Evolutionary conservation across 2,329 filamentous ascomycete species (phyloP), one percentile per base, ranked within the genome.

Genomic region (Dichotomopilus funicola): DNA sequence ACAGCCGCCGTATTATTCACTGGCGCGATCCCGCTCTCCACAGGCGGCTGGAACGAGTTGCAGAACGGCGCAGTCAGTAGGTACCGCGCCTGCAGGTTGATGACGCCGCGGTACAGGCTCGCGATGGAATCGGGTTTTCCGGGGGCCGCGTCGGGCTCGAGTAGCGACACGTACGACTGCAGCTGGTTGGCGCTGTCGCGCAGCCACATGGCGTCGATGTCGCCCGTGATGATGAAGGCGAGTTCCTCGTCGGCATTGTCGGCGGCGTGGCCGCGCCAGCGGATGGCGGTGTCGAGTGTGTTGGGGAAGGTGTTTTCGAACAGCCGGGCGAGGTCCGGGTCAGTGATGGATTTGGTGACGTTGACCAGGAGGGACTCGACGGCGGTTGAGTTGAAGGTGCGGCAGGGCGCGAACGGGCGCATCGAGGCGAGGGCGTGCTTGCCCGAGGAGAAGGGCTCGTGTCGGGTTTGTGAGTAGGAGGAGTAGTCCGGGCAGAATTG

Each of bases 21-120:
- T 1, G 86, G 80, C 1, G 71, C 66, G 10, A 92, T 75, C 19
- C 81, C 80, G 54, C 88, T 89, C 51, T 91, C 89, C 2, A 81
- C 76, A 0, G 92, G 92, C 0, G 92, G 89, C 67, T 96, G 91
- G 72, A 96, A 97, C 40, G 91, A 89, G 71, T 96, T 96, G 78
- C 92, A 97, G 73, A 91, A 92, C 1, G 92, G 91, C 6, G 79
- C 78, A 9, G 78, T 77, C 52, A 82, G 75, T 49, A 91, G 73
- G 68, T 89, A 90, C 55, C 87, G 79, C 6, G 85, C 79, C 66
- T 91, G 88, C 1, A 90, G 78, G 68, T 91, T 91, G 68, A 91
- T 88, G 35, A 85, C 83, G 34, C 88, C 88, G 33, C 87, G 80
- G 70, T 83, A 90, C 5, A 91, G 74, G 51, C 81, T 81, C 34